Conservation (phyloP, 192 early-diverging fungal species). For the Pilobolus umbonatus region DNA sequence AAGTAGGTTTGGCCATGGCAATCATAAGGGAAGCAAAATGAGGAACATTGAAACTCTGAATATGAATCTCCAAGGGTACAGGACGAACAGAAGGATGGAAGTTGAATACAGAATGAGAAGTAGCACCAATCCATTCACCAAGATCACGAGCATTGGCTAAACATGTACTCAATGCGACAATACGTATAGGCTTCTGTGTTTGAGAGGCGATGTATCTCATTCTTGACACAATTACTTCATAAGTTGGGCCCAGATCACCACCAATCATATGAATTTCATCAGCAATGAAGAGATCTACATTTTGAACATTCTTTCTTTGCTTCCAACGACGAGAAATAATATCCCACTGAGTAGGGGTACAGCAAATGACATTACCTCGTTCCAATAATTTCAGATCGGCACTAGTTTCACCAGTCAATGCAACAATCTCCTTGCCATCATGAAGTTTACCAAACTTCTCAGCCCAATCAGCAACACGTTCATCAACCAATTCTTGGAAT, state of each 20-base stretch:
- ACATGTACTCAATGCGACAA: slow-evolving; percentile 85
- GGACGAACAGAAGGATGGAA: slow-evolving; percentile 93
- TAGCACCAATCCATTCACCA: slow-evolving; percentile 94
- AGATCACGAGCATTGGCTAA: slow-evolving; percentile 97
- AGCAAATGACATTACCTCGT: slow-evolving; percentile 85
- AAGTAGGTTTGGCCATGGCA: slow-evolving; percentile 85
- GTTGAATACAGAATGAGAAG: slow-evolving; percentile 77
- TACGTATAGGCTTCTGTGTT: slow-evolving; percentile 77
- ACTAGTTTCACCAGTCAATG: slow-evolving; percentile 84
- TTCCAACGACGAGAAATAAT: slow-evolving; percentile 92
- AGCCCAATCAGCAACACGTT: slow-evolving; percentile 78
- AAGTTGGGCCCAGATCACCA: slow-evolving; percentile 82
- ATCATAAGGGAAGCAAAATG: slow-evolving; percentile 97
- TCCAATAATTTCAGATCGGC: slow-evolving; percentile 88
- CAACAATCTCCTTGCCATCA: slow-evolving; percentile 85
- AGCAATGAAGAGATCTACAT: slow-evolving; percentile 81
- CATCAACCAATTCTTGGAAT: slow-evolving; percentile 76
- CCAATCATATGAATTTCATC: slow-evolving; percentile 96
- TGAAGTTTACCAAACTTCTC: slow-evolving; percentile 70
- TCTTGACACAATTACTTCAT: slow-evolving; percentile 90
- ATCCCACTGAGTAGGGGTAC: slow-evolving; percentile 93
- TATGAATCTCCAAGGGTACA: slow-evolving; percentile 91
- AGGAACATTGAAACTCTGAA: slow-evolving; percentile 86
- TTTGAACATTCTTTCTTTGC: slow-evolving; percentile 90
- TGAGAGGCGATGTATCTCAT: slow-evolving; percentile 90